A percentile compares a stretch with the other conserved stretches of the same genome.
These are phyloP conservation scores for Podospora fimiseda DNA, from an alignment of 495 filamentous ascomycete genomes.

Conservation along the genomic window DNA sequence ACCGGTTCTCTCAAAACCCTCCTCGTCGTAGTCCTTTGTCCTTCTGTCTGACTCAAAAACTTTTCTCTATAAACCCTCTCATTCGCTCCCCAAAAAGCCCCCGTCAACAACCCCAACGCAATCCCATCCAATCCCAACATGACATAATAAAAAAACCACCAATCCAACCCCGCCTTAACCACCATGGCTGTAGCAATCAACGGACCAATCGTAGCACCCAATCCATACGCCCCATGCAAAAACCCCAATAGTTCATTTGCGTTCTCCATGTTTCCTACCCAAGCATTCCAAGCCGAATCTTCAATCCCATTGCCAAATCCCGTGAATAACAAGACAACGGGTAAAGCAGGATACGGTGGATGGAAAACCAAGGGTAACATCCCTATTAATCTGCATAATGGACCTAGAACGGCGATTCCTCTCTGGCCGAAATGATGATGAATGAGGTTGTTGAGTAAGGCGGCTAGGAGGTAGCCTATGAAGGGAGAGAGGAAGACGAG, in stretches of 20 bases:
- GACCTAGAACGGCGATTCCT: conserved; percentile 63
- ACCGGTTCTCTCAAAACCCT: conserved; percentile 34
- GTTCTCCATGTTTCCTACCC: conserved; percentile 67
- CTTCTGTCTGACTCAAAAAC: conserved; percentile 23
- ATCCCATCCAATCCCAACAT: conserved; percentile 56
- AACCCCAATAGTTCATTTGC: conserved; percentile 65
- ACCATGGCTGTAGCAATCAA: conserved; percentile 71
- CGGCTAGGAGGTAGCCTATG: conserved; percentile 70
- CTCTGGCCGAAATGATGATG: conserved; percentile 59
- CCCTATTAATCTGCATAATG: conserved; percentile 57
- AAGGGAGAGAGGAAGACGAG: conserved; percentile 78
- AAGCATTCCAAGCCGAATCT: conserved; percentile 74
- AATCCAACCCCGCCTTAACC: conserved; percentile 47
- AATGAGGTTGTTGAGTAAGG: conserved; percentile 59
- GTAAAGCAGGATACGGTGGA: conserved; percentile 71
- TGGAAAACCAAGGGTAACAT: conserved; percentile 63
- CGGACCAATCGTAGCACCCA: conserved; percentile 69
- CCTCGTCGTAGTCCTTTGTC: conserved; percentile 30
- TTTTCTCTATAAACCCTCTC: conserved; percentile 52
- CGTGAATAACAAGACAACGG: conserved; percentile 60
- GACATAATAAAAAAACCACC: conserved; percentile 63
- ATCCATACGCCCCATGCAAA: conserved; percentile 68
- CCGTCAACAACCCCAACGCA: conserved; percentile 43
- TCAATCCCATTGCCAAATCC: conserved; percentile 69
- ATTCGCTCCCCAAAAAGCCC: conserved; percentile 64